phyloP scores from a whole-genome alignment of 768 basidiomycete species.

The Naganishia randhawae region DNA sequence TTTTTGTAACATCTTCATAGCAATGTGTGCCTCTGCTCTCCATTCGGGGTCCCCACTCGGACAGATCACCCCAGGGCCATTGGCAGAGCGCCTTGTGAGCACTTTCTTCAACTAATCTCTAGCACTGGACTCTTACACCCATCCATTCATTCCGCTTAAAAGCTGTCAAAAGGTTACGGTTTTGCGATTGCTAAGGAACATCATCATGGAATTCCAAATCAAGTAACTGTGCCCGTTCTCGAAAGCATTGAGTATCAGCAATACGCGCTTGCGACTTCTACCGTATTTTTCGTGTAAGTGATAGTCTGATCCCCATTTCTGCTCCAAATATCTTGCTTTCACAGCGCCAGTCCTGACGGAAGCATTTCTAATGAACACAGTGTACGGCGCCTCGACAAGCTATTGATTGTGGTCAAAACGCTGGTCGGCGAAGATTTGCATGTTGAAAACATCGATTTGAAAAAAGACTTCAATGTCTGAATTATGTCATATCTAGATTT shows the following conservation, averaged over 20 bases:
- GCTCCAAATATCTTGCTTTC: too few relatives aligned
- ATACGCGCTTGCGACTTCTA: conserved; percentile 53
- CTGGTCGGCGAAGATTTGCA: conserved; percentile 72
- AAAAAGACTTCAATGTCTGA: background rate
- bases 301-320: too few relatives aligned
- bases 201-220: background rate
- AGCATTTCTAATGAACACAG: too few relatives aligned
- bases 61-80: conserved; percentile 78
- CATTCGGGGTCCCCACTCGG: conserved; percentile 71
- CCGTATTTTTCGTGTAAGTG: conserved; percentile 30
- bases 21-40: conserved; percentile 71
- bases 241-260: conserved; percentile 68
- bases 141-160: conserved; percentile 60
- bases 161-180: conserved; percentile 21
- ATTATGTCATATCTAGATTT: background rate
- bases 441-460: conserved; percentile 20
- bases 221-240: conserved; percentile 25
- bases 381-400: conserved; percentile 66
- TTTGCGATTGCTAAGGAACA: conserved; percentile 21
- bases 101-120: conserved; percentile 24
- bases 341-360: background rate
- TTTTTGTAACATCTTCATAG: conserved; percentile 48
- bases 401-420: conserved; percentile 79
- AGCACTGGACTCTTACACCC: conserved; percentile 38
- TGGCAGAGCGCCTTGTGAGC: conserved; percentile 45